These are phyloP conservation scores for Clavaria fumosa DNA, from an alignment of 768 basidiomycete species.

Conservation along the genomic window DNA sequence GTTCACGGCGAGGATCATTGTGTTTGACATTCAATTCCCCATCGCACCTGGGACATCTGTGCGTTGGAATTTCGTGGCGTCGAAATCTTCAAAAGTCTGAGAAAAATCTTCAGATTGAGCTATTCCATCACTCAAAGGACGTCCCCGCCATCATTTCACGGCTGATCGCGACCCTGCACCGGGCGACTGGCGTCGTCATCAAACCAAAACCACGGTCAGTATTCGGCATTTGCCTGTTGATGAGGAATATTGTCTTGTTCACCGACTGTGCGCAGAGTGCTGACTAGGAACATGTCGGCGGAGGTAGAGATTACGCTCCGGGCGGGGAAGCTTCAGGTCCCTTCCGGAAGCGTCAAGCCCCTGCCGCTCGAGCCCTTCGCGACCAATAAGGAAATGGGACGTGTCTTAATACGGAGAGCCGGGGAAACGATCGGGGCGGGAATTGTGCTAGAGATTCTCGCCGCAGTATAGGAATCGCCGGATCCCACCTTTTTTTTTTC, in stretches of 20 bases:
- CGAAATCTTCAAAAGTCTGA: not conserved
- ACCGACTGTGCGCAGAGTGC: slow-evolving; percentile 34
- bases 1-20: slow-evolving; percentile 80
- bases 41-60: slow-evolving; percentile 81
- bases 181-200: slow-evolving; percentile 52
- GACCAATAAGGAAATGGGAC: slow-evolving; percentile 90
- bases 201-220: slow-evolving; percentile 72
- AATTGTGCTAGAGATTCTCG: slow-evolving; percentile 27
- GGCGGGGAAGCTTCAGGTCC: slow-evolving; percentile 32
- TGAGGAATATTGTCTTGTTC: not conserved
- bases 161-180: slow-evolving; percentile 66
- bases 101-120: slow-evolving; percentile 46
- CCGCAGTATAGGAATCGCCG: slow-evolving; percentile 10
- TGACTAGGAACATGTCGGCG: slow-evolving; percentile 75
- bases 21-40: slow-evolving; percentile 86
- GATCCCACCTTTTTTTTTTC: too few relatives aligned
- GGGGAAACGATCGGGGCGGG: slow-evolving; percentile 95
- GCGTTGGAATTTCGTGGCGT: slow-evolving; percentile 11
- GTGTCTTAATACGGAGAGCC: slow-evolving; percentile 70
- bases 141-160: slow-evolving; percentile 80
- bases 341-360: slow-evolving; percentile 29
- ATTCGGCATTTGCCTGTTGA: not conserved
- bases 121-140: slow-evolving; percentile 90
- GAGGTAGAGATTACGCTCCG: slow-evolving; percentile 74
- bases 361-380: slow-evolving; percentile 82